phyloP scores from a whole-genome alignment of 2,329 filamentous ascomycete species.

The Pestalotiopsis sp. region DNA sequence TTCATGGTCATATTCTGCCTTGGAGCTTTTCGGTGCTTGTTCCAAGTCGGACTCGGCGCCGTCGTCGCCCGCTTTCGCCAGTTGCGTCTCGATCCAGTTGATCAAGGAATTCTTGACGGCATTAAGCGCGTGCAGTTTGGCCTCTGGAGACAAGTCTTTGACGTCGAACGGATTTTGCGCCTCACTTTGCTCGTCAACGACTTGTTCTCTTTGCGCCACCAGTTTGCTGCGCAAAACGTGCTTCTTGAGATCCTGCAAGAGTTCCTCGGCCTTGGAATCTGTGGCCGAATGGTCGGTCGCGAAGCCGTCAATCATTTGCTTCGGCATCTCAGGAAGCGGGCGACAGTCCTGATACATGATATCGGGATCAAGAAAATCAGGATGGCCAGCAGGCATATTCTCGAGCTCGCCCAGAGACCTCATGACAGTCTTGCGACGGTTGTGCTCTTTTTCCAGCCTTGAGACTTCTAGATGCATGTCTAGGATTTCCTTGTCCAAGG shows the following conservation, averaged over 20 bases:
- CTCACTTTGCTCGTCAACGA: slow-evolving; percentile 52
- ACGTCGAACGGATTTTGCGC: slow-evolving; percentile 39
- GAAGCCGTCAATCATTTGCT: slow-evolving; percentile 53
- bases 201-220: slow-evolving; percentile 58
- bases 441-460: slow-evolving; percentile 54
- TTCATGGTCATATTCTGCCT: slow-evolving; percentile 35
- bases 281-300: slow-evolving; percentile 39
- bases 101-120: slow-evolving; percentile 63
- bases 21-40: not conserved
- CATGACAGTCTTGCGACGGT: slow-evolving; percentile 52
- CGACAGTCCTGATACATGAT: slow-evolving; percentile 48
- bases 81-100: slow-evolving; percentile 66
- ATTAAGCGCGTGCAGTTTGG: slow-evolving; percentile 56
- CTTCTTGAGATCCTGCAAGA: slow-evolving; percentile 59
- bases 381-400: slow-evolving; percentile 54
- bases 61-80: slow-evolving; percentile 53
- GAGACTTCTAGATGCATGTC: slow-evolving; percentile 55
- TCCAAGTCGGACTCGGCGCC: slow-evolving; percentile 28
- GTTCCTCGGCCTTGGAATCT: slow-evolving; percentile 46
- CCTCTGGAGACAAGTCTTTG: slow-evolving; percentile 35
- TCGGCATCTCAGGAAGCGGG: slow-evolving; percentile 54
- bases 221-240: slow-evolving; percentile 62
- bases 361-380: slow-evolving; percentile 52
- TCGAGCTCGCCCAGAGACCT: slow-evolving; percentile 53
- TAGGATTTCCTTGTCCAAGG: slow-evolving; percentile 34